Base-by-base conservation (phyloP, 139 green algal species). In the Chlorella ohadii region DNA sequence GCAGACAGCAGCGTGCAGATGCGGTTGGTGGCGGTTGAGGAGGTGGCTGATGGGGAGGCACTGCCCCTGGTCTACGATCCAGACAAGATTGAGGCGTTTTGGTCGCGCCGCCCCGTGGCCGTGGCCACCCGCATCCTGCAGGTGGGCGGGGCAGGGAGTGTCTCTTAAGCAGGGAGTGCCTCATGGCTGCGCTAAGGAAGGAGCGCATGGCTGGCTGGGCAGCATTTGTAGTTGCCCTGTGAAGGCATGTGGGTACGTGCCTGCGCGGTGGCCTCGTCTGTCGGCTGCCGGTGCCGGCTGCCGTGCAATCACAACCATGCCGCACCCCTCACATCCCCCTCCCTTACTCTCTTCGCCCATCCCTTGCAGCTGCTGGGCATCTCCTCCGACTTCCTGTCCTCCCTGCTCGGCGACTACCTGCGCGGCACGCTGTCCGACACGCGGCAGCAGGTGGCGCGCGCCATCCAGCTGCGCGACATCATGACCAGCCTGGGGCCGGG, bases 381-480 rank as follows among this genome's bases (percentile, higher is more conserved):
- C 57, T 90, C 85, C 22, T 91, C 93, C 51, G 88, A 82, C 22
- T 99, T 99, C 87, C 78, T 99, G 31, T 85, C 82, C 20, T 75
- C 87, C 2, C 73, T 99, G 56, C 66, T 84, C 4, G 41, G 73
- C 1, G 97, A 99, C 85, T 59, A 90, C 20, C 63, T 94, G 23
- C 61, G 34, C 0, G 94, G 94, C 19, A 84, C 81, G 63, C 63
- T 95, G 44, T 85, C 94, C 2, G 51, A 59, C 51, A 59, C 51
- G 34, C 25, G 86, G 81, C 95, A 95, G 71, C 76, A 97, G 87
- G 95, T 98, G 59, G 79, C 92, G 82, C 88, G 94, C 11, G 97
- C 97, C 27, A 96, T 98, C 67, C 77, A 99, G 81, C 87, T 99
- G 68, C 87, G 97, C 31, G 91, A 99, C 84, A 99, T 99, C 84